Percentiles rank a stretch among this genome's conserved stretches.
Conservation (phyloP, 176 grass and related monocot genomes). For the Secale cereale region DNA sequence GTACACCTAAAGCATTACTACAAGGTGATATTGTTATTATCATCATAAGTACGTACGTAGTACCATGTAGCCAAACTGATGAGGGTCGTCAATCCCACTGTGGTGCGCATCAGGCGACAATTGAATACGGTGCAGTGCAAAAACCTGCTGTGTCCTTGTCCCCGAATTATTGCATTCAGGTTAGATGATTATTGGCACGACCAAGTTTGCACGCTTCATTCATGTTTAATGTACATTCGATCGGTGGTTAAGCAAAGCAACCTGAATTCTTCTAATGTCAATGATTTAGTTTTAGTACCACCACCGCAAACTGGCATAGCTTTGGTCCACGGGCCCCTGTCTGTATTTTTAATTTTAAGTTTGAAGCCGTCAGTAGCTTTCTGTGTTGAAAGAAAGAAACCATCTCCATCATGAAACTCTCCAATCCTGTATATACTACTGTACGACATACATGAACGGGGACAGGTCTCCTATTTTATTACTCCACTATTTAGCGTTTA, state of each 20-base stretch:
- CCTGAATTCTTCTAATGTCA: neutral
- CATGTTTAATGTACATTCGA: neutral
- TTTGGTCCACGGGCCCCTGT: slow-evolving; percentile 1
- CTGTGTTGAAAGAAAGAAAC: slow-evolving; percentile 27
- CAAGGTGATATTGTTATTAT: neutral
- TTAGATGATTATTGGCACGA: slow-evolving; percentile 7
- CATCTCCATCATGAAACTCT: neutral
- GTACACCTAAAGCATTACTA: neutral
- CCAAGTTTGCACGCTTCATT: slow-evolving; percentile 23
- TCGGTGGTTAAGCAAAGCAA: slow-evolving; percentile 34
- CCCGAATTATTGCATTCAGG: slow-evolving; percentile 34
- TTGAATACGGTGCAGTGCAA: slow-evolving; percentile 16
- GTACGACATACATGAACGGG: neutral
- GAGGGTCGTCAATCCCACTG: slow-evolving; percentile 16
- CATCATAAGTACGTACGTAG: too few relatives aligned
- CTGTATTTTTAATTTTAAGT: neutral
- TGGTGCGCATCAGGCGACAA: neutral
- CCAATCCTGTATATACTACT: neutral
- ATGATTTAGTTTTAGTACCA: neutral
- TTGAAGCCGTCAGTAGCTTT: slow-evolving; percentile 4
- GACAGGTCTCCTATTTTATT: neutral
- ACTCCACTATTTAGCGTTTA: too few relatives aligned
- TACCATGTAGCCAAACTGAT: neutral
- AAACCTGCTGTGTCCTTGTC: slow-evolving; percentile 28
- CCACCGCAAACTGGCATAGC: neutral